Evolutionary conservation across 148 eudicot genomes (phyloP), one percentile per base, ranked within the genome.

Genomic region (Chenopodium suecicum): DNA sequence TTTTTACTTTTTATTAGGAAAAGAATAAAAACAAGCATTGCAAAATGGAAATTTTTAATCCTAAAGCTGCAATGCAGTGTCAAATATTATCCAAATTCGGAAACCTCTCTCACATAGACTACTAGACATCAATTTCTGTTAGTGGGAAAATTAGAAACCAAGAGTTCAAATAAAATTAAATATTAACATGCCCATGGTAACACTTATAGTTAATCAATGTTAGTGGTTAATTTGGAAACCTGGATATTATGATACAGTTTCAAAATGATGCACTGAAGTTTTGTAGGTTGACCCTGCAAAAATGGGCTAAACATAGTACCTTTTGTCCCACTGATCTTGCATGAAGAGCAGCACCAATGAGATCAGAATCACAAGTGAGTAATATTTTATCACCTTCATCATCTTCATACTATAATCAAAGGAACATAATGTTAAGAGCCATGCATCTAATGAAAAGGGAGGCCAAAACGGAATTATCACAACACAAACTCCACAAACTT

Each of bases 311-410:
- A 44, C 8, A 71, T n/a, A 66, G 58, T 88, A 95, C 99, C 99
- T 93, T 95, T 85, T 85, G 90, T 68, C 97, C 98, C 20, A 27
- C 77, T 56, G 95, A 87, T 91, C 89, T 92, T 78, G 97, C 98
- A 86, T 96, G 92, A 85, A 81, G 80, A 74, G 89, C 95, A 76
- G 99, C 99, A 80, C 91, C 87, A 78, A 83, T 79, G 77, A 96
- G 93, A 88, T 96, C 99, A 75, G 88, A 84, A 85, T 92, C 97
- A 31, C 94, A 87, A 20, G 94, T 87, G 80, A 96, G 97, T 74
- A 92, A 87, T 68, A 96, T 97, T 86, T 88, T 92, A 84, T 96
- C 99, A 77, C 93, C 91, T 88, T 96, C 99, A 85, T 95, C 98
- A 68, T 95, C 99, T 88, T 92, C 98, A 83, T 94, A 96, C 99